These are phyloP conservation scores for Coemansia biformis DNA, from an alignment of 192 early-diverging fungal species.

Conservation along the genomic window DNA sequence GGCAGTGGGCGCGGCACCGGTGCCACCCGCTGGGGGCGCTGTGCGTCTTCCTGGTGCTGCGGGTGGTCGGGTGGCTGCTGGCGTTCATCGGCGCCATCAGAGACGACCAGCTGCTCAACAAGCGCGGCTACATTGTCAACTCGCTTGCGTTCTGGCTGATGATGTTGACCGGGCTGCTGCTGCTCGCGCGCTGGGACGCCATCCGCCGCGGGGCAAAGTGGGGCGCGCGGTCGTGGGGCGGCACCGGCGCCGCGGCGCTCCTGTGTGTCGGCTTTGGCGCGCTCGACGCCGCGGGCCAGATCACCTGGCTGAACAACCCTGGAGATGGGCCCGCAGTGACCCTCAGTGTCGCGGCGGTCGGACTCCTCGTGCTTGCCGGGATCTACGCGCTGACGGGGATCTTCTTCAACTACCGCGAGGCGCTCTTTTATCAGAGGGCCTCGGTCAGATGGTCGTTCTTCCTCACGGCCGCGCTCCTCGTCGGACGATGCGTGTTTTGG, in stretches of 20 bases:
- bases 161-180: slow-evolving; percentile 24
- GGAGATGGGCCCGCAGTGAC: slow-evolving; percentile 12
- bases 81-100: slow-evolving; percentile 34
- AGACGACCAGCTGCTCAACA: slow-evolving; percentile 27
- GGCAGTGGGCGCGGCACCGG: slow-evolving; percentile 37
- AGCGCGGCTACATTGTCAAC: slow-evolving; percentile 45
- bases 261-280: slow-evolving; percentile 33
- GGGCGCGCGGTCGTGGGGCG: slow-evolving; percentile 25
- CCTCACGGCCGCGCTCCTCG: slow-evolving; percentile 12
- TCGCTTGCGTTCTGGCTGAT: slow-evolving; percentile 40
- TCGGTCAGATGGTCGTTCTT: slow-evolving; percentile 34
- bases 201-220: slow-evolving; percentile 27
- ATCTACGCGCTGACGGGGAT: slow-evolving; percentile 13
- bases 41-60: slow-evolving; percentile 27
- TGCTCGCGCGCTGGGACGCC: slow-evolving; percentile 35
- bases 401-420: slow-evolving; percentile 24
- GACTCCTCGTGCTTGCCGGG: slow-evolving; percentile 24
- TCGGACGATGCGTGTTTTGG: slow-evolving; percentile 34
- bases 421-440: slow-evolving; percentile 37
- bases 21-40: slow-evolving; percentile 30
- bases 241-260: slow-evolving; percentile 17
- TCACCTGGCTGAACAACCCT: slow-evolving; percentile 46
- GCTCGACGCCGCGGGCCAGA: slow-evolving; percentile 45
- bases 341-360: slow-evolving; percentile 31
- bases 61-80: slow-evolving; percentile 44